Evolutionary conservation across 495 filamentous ascomycete genomes (phyloP).

Genomic region (Hypoxylon trugodes): DNA sequence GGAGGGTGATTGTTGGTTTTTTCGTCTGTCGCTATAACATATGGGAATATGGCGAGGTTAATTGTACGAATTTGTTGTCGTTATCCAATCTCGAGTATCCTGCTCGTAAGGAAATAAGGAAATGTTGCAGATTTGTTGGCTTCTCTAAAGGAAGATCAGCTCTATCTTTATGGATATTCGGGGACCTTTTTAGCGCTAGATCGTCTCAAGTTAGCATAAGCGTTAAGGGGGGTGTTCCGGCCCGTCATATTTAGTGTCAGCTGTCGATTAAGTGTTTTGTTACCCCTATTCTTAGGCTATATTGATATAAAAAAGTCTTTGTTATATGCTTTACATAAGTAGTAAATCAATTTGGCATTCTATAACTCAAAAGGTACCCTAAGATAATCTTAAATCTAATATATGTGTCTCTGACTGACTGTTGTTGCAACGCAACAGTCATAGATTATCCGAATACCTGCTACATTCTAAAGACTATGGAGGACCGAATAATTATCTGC

Average conservation of each 20-base stretch:
- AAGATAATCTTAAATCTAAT: too few species aligned
- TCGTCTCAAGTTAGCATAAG: constrained; percentile 15
- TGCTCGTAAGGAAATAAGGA: constrained; percentile 10
- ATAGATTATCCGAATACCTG: too few species aligned
- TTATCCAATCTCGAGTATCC: constrained; percentile 16
- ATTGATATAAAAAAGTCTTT: too few species aligned
- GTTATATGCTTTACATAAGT: too few species aligned
- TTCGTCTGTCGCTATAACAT: constrained; percentile 34
- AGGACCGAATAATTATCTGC: too few species aligned
- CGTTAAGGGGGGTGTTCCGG: constrained; percentile 14
- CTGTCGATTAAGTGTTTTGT: constrained; percentile 7
- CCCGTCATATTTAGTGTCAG: constrained; percentile 11
- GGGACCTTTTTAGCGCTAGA: constrained; percentile 4
- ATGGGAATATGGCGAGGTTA: constrained; percentile 5
- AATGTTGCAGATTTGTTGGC: constrained; percentile 1
- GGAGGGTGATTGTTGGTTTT: background rate
- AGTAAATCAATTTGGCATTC: too few species aligned
- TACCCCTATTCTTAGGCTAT: constrained; percentile 29
- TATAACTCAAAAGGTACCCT: too few species aligned
- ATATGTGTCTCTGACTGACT: too few species aligned
- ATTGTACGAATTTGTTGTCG: constrained; percentile 11
- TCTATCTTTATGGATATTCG: too few species aligned
- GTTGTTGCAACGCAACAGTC: too few species aligned
- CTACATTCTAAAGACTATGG: too few species aligned
- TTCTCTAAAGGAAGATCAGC: background rate